phyloP scores from a whole-genome alignment of 305 asterid species.

The Caryopteris hybrid region DNA sequence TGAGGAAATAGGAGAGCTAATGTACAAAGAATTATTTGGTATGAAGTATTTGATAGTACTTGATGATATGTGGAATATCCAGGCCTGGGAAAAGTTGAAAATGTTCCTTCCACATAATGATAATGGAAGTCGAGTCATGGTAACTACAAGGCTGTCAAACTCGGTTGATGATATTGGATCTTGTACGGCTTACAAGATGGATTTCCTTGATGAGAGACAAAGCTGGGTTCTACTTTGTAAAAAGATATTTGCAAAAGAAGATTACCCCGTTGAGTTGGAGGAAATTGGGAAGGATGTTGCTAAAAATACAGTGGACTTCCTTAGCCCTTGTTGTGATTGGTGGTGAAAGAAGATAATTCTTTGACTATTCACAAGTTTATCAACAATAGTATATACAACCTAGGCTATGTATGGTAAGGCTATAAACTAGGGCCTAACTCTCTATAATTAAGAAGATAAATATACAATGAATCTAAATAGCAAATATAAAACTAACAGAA shows the following conservation, averaged over 20 bases:
- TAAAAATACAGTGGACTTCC: slow-evolving; percentile 18
- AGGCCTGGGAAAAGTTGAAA: not conserved
- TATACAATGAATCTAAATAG: no score
- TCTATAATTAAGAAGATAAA: no score
- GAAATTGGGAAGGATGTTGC: slow-evolving; percentile 7
- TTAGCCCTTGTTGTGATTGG: slow-evolving; percentile 16
- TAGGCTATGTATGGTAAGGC: no score
- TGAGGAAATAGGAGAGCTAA: not conserved
- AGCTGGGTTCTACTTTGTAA: slow-evolving; percentile 14
- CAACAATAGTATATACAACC: no score
- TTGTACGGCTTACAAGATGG: not conserved
- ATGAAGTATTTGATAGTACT: slow-evolving; percentile 13
- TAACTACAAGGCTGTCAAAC: slow-evolving; percentile 17
- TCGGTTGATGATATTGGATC: not conserved
- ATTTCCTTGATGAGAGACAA: not conserved
- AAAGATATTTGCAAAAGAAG: not conserved
- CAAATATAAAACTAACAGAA: no score
- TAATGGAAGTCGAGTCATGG: slow-evolving; percentile 7
- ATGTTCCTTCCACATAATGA: not conserved
- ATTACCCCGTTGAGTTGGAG: slow-evolving; percentile 6
- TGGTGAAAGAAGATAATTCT: no score
- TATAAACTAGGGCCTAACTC: no score
- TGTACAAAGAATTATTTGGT: slow-evolving; percentile 9
- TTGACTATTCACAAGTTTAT: no score
- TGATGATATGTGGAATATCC: slow-evolving; percentile 14